Evolutionary conservation across 2,329 filamentous ascomycete species (phyloP).

Genomic region (Paecilomyces sp.): DNA sequence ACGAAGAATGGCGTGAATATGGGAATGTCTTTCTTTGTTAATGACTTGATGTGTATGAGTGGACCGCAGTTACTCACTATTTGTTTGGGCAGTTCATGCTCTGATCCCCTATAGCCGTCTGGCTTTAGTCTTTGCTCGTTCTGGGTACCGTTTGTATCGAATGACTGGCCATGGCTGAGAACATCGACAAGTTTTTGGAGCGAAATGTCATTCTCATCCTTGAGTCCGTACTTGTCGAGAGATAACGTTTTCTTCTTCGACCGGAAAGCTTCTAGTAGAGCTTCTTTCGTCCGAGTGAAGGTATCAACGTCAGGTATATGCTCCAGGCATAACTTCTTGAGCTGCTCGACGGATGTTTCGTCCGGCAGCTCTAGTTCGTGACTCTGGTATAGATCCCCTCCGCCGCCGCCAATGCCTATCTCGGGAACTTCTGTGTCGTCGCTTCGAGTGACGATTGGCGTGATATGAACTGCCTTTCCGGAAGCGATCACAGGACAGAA

Average conservation of each 20-base stretch:
- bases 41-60: neutral
- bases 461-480: conserved; percentile 62
- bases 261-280: conserved; percentile 23
- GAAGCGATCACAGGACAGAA: conserved; percentile 37
- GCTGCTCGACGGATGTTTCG: conserved; percentile 39
- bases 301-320: conserved; percentile 22
- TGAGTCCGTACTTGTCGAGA: conserved; percentile 30
- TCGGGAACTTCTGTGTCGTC: conserved; percentile 62
- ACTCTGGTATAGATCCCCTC: conserved; percentile 63
- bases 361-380: conserved; percentile 58
- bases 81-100: conserved; percentile 15
- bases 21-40: conserved; percentile 53
- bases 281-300: conserved; percentile 20
- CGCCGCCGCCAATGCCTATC: conserved; percentile 70
- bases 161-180: conserved; percentile 17
- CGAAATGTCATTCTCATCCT: conserved; percentile 27
- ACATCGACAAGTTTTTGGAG: conserved; percentile 27
- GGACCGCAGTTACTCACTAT: conserved; percentile 22
- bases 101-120: conserved; percentile 1
- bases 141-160: neutral
- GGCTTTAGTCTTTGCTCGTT: neutral
- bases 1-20: conserved; percentile 85
- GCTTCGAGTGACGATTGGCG: conserved; percentile 63
- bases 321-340: conserved; percentile 47
- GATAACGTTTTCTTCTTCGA: conserved; percentile 28